phyloP scores from a whole-genome alignment of 768 basidiomycete genomes.

The Suillus lakei region DNA sequence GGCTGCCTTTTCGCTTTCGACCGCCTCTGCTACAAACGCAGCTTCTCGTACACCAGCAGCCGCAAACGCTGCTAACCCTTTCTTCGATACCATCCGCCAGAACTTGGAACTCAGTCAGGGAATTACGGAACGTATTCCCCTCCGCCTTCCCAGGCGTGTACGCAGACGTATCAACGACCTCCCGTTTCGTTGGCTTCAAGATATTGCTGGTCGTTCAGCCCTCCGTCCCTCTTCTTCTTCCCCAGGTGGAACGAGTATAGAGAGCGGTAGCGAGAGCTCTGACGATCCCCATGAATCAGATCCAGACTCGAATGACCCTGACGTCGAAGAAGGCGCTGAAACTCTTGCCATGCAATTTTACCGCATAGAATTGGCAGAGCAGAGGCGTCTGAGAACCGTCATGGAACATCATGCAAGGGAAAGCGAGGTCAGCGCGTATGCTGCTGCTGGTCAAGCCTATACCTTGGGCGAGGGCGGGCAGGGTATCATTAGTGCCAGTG shows the following conservation, averaged over 20 bases:
- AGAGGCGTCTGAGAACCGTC: constrained; percentile 83
- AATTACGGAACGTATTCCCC: constrained; percentile 81
- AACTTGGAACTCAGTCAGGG: constrained; percentile 79
- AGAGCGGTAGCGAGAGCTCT: constrained; percentile 39
- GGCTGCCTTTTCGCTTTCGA: constrained; percentile 63
- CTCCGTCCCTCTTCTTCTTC: constrained; percentile 17
- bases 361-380: constrained; percentile 89
- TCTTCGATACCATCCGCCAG: constrained; percentile 93
- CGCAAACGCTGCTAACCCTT: constrained; percentile 68
- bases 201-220: constrained; percentile 64
- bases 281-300: constrained; percentile 38
- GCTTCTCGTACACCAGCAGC: constrained; percentile 25
- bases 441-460: constrained; percentile 14
- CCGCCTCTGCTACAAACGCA: constrained; percentile 38
- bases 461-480: constrained; percentile 6
- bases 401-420: constrained; percentile 90
- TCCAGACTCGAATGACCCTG: constrained; percentile 40
- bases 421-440: constrained; percentile 30
- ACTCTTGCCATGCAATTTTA: constrained; percentile 93
- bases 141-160: constrained; percentile 55
- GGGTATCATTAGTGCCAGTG: not conserved
- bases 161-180: constrained; percentile 69
- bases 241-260: constrained; percentile 19
- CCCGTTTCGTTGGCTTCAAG: constrained; percentile 78
- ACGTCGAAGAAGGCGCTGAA: constrained; percentile 73